phyloP scores from a whole-genome alignment of 202 grass and related monocot genomes.

The Digitaria exilis region DNA sequence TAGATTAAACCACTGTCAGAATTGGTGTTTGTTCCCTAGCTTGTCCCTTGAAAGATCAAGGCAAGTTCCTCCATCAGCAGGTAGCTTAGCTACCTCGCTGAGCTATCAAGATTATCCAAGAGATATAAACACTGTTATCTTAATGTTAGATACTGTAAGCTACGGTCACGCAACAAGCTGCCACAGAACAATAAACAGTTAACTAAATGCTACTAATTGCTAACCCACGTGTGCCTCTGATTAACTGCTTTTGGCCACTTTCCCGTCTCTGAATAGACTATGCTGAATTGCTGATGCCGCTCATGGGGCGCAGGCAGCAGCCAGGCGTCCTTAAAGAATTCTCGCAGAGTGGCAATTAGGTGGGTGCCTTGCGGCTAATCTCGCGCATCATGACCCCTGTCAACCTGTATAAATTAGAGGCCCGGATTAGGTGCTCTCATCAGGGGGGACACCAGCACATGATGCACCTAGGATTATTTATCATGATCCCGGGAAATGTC shows the following conservation, averaged over 20 bases:
- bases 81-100: background rate
- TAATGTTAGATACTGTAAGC: background rate
- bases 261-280: background rate
- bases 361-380: slow-evolving; percentile 31
- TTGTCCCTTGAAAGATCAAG: background rate
- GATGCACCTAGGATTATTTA: background rate
- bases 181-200: background rate
- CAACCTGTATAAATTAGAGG: background rate
- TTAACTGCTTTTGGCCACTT: slow-evolving; percentile 6
- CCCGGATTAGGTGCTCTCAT: slow-evolving; percentile 19
- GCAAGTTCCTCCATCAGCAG: background rate
- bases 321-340: background rate
- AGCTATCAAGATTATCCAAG: background rate
- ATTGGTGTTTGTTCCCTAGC: background rate
- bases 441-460: slow-evolving; percentile 41
- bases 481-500: background rate
- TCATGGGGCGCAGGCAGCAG: background rate
- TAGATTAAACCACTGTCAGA: background rate
- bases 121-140: background rate
- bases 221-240: slow-evolving; percentile 19
- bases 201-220: background rate
- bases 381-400: slow-evolving; percentile 28
- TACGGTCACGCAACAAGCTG: background rate
- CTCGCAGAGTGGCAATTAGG: slow-evolving; percentile 20
- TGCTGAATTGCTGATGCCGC: background rate